These are phyloP conservation scores for Colletotrichum sp. DNA, from an alignment of 2,329 filamentous ascomycete genomes.

Conservation along the genomic window DNA sequence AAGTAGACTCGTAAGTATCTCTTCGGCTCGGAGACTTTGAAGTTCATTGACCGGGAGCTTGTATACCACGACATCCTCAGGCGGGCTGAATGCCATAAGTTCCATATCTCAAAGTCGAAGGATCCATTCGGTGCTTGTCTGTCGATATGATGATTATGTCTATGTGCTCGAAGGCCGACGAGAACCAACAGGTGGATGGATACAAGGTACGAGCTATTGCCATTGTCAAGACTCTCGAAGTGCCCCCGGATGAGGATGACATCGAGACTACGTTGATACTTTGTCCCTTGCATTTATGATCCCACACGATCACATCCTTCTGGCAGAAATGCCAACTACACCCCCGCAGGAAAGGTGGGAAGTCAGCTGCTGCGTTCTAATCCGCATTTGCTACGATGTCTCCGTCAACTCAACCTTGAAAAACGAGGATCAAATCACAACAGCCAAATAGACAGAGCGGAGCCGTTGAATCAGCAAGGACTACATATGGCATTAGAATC, in stretches of 20 bases:
- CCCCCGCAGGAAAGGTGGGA: neutral
- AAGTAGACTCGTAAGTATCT: neutral
- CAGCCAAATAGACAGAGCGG: neutral
- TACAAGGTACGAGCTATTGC: slow-evolving; percentile 18
- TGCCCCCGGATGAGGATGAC: neutral
- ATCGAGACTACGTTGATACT: slow-evolving; percentile 9
- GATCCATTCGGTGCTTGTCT: slow-evolving; percentile 42
- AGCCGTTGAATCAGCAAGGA: neutral
- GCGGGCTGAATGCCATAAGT: slow-evolving; percentile 46
- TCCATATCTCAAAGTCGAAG: slow-evolving; percentile 50
- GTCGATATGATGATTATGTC: slow-evolving; percentile 25
- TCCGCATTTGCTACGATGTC: neutral
- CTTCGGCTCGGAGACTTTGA: neutral
- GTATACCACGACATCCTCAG: slow-evolving; percentile 7
- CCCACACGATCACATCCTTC: neutral
- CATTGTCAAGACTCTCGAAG: slow-evolving; percentile 14
- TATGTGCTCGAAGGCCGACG: neutral
- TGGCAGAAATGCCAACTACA: neutral
- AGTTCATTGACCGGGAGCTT: slow-evolving; percentile 1
- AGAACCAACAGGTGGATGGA: neutral
- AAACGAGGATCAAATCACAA: neutral
- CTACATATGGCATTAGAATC: neutral
- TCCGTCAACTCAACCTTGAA: neutral
- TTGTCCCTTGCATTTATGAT: neutral
- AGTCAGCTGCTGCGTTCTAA: neutral